Evolutionary conservation across 2,329 filamentous ascomycete species (phyloP).

Genomic region (Botrytis deweyae): DNA sequence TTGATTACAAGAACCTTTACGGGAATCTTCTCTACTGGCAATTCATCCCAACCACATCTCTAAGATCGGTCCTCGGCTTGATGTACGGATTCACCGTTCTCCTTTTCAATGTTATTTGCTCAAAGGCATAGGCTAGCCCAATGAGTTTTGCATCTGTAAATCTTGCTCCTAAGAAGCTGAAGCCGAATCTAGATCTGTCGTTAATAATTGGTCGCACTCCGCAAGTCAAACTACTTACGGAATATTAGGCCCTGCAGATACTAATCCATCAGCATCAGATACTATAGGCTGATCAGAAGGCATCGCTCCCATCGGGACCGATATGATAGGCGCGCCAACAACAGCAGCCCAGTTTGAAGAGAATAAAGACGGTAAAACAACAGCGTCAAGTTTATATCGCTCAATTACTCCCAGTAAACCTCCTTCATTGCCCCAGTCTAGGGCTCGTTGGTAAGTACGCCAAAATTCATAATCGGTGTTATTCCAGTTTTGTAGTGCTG

Average conservation of each 20-base stretch:
- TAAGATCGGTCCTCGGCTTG: neutral
- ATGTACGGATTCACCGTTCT: neutral
- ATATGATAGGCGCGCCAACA: neutral
- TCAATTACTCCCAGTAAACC: constrained; percentile 55
- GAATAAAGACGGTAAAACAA: constrained; percentile 54
- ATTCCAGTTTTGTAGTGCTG: neutral
- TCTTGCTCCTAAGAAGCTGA: neutral
- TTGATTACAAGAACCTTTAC: neutral
- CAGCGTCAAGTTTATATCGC: constrained; percentile 56
- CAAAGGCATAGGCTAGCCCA: constrained; percentile 11
- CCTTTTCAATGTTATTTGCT: neutral
- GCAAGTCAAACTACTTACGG: constrained; percentile 8
- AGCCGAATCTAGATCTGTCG: neutral
- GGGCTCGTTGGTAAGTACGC: neutral
- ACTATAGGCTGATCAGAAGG: neutral
- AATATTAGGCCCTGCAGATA: constrained; percentile 1
- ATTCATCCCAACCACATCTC: neutral
- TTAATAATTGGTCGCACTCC: neutral
- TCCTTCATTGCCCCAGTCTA: neutral
- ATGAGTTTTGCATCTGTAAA: constrained; percentile 8
- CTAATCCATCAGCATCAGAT: neutral
- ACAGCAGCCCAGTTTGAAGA: neutral
- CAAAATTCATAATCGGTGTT: neutral
- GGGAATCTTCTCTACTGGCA: neutral
- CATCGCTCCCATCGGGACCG: neutral